Conservation (phyloP, 192 early-diverging fungal genomes). For the Blastocladiella britannica region DNA sequence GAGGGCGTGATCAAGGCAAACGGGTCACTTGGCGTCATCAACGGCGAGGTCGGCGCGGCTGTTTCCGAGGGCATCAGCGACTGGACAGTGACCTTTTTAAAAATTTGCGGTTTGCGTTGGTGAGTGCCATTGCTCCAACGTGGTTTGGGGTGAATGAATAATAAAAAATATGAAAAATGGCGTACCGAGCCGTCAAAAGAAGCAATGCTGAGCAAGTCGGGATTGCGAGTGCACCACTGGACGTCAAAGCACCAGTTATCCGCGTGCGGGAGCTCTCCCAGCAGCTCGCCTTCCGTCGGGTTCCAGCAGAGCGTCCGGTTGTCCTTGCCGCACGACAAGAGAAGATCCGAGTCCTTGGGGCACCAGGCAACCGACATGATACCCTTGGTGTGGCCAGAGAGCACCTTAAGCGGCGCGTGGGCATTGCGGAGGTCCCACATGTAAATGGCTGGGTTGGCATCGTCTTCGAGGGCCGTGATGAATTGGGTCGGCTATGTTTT, state of each 20-base stretch:
- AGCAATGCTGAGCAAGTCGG: constrained; percentile 66
- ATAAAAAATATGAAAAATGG: not conserved
- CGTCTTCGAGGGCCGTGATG: constrained; percentile 79
- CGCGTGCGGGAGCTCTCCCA: constrained; percentile 72
- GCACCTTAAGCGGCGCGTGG: constrained; percentile 64
- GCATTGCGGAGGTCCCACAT: constrained; percentile 95
- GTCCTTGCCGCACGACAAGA: constrained; percentile 90
- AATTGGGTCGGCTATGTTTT: constrained; percentile 74
- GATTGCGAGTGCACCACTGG: constrained; percentile 86
- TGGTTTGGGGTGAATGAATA: too few relatives aligned
- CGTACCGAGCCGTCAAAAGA: constrained; percentile 76
- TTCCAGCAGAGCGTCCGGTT: constrained; percentile 88
- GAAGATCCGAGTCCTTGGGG: constrained; percentile 72
- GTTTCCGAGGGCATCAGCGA: constrained; percentile 39
- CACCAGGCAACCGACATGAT: constrained; percentile 88
- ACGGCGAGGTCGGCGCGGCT: constrained; percentile 11
- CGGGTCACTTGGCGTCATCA: constrained; percentile 53
- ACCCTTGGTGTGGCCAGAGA: constrained; percentile 75
- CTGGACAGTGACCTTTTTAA: constrained; percentile 45
- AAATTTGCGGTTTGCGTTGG: constrained; percentile 1
- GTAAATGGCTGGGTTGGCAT: constrained; percentile 62
- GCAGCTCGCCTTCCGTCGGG: constrained; percentile 49
- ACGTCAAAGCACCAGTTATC: constrained; percentile 93
- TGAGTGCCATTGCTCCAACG: too few relatives aligned
- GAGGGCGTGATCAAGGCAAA: constrained; percentile 39